Base-by-base conservation (phyloP, 148 eudicot genomes). In the Chenopodium album region DNA sequence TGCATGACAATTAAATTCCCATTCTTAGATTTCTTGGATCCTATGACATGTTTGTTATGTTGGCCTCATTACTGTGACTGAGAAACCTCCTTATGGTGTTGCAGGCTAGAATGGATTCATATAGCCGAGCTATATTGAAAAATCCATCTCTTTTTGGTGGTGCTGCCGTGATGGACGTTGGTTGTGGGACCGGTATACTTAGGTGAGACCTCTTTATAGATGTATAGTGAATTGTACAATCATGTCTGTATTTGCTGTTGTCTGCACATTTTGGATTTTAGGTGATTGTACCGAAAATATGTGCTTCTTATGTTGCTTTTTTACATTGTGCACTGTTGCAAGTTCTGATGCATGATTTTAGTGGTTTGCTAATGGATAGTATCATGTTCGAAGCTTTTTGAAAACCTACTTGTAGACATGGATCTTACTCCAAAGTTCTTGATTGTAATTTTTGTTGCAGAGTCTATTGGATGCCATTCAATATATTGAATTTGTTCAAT, bases 121-220 rank as follows among this genome's bases (percentile, higher is more conserved):
- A 96, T 85, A 88, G 90, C 76, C 87, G 91, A 76, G 99, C 99
- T 65, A 89, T 96, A 79, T 31, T 87, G 86, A 86, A 85, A 54
- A 96, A 96, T 76, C 98, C 98, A 60, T 91, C 97, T 84, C 93
- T 96, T 75, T 64, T 96, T 69, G 82, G 69, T 9, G 89, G 88
- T 78, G 95, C 98, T 66, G 86, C 88, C 44, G 99, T 96, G 69
- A 84, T 96, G 86, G 99, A 96, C 86, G 93, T 96, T 44, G 99
- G 99, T 79, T 96, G 99, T 80, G 99, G 99, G 79, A 96, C 99
- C 78, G 98, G 99, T 78, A 96, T 96, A 80, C 84, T 96, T 70
- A 96, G 98, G 99, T 94, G 81, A 80, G 90, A 81, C 72, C 62
- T 13, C 60, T 71, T 44, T 76, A 72, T 77, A 47, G 23, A 31